These are phyloP conservation scores for Labyrinthula sp. DNA, from an alignment of 352 stramenopile species.

Conservation along the genomic window DNA sequence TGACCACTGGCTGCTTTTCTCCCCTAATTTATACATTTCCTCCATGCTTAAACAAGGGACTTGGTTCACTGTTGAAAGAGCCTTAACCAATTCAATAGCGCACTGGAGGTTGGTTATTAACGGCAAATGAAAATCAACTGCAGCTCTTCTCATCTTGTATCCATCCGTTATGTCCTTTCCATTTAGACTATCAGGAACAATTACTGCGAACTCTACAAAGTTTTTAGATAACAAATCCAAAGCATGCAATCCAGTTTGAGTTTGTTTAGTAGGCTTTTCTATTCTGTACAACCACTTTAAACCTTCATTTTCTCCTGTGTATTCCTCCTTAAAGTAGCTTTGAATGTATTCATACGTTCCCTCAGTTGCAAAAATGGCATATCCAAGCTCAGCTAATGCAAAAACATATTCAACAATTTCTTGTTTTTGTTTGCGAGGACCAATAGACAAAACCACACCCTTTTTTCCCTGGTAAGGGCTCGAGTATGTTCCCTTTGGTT, in stretches of 20 bases:
- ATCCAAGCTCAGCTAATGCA: slow-evolving; percentile 11
- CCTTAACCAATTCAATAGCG: slow-evolving; percentile 71
- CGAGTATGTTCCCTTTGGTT: too few relatives aligned
- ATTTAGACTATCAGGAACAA: slow-evolving; percentile 22
- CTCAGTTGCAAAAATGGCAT: slow-evolving; percentile 27
- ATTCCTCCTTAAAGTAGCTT: slow-evolving; percentile 16
- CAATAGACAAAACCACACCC: slow-evolving; percentile 23
- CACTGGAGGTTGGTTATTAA: slow-evolving; percentile 97
- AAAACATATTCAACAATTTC: slow-evolving; percentile 8
- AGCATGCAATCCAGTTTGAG: slow-evolving; percentile 10
- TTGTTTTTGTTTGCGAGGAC: slow-evolving; percentile 17
- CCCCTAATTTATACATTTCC: slow-evolving; percentile 26
- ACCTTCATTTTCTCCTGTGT: slow-evolving; percentile 6
- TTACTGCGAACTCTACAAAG: slow-evolving; percentile 30
- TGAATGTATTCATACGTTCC: slow-evolving; percentile 19
- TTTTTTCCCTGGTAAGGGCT: too few relatives aligned
- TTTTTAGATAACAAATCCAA: slow-evolving; percentile 9
- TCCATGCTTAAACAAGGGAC: slow-evolving; percentile 27
- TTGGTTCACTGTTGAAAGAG: slow-evolving; percentile 42
- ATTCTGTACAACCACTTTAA: slow-evolving; percentile 18
- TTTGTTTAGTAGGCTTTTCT: slow-evolving; percentile 23
- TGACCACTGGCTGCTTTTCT: slow-evolving; percentile 15
- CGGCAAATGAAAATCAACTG: slow-evolving; percentile 87
- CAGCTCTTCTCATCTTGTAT: slow-evolving; percentile 83
- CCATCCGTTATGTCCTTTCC: slow-evolving; percentile 22